Evolutionary conservation across 1,284 basidiomycete species (phyloP).

Genomic region (Cystobasidiaceae sp.): DNA sequence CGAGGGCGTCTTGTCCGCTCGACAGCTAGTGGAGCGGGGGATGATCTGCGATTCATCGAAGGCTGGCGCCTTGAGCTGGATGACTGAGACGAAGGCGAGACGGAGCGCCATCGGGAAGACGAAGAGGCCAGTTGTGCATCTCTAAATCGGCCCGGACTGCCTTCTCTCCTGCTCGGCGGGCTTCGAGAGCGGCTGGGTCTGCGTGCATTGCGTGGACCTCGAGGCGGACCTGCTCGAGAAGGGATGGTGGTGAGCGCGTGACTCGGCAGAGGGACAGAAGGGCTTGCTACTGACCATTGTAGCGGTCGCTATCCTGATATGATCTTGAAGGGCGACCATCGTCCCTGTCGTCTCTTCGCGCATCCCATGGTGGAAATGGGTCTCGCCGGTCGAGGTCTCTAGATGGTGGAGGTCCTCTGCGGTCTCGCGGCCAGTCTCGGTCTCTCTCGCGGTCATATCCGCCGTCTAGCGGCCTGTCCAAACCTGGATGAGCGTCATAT

Average conservation of each 20-base stretch:
- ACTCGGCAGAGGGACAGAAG: no score
- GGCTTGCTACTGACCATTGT: not conserved
- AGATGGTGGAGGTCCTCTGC: no score
- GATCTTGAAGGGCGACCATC: conserved; percentile 5
- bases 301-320: not conserved
- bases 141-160: no score
- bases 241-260: not conserved
- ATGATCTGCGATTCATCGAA: not conserved
- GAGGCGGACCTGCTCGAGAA: not conserved
- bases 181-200: not conserved
- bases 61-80: not conserved
- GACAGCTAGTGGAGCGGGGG: conserved; percentile 1
- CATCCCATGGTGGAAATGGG: not conserved
- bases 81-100: conserved; percentile 8
- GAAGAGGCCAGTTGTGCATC: no score
- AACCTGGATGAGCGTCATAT: not conserved
- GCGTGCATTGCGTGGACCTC: not conserved
- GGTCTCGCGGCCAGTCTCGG: conserved; percentile 5
- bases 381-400: conserved; percentile 9
- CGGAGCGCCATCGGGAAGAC: not conserved
- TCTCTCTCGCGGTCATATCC: conserved; percentile 5
- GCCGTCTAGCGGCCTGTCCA: conserved; percentile 10
- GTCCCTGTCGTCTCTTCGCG: conserved; percentile 2
- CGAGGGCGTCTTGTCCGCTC: not conserved
- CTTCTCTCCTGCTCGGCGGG: no score